Conservation (phyloP, 768 basidiomycete genomes). For the Gyrodon lividus region DNA sequence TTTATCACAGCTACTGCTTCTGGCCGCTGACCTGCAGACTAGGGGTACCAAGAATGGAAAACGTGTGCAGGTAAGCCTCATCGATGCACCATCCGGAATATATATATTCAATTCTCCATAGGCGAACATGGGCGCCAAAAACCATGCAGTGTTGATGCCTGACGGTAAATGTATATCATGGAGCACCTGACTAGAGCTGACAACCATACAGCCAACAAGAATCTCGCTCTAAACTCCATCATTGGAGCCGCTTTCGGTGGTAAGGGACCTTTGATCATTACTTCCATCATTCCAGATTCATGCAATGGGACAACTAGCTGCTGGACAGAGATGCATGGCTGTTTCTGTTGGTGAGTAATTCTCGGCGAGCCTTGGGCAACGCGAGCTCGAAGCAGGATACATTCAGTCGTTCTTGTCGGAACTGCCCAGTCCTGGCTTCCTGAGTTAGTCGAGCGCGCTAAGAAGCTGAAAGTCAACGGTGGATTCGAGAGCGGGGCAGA, state of each 20-base stretch:
- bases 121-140: constrained; percentile 94
- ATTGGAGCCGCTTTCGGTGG: constrained; percentile 93
- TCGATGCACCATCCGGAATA: neutral
- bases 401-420: constrained; percentile 77
- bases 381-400: neutral
- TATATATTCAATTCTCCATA: constrained; percentile 23
- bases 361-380: neutral
- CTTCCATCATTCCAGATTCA: constrained; percentile 8
- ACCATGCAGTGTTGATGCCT: constrained; percentile 90
- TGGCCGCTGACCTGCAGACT: constrained; percentile 9
- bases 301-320: constrained; percentile 51
- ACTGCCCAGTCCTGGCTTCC: constrained; percentile 78
- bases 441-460: constrained; percentile 79
- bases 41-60: constrained; percentile 87
- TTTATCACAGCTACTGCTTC: neutral
- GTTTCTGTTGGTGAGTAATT: constrained; percentile 73
- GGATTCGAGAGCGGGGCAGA: constrained; percentile 90
- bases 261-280: constrained; percentile 32
- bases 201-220: constrained; percentile 71
- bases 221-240: constrained; percentile 87
- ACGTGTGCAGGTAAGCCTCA: constrained; percentile 68
- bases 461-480: constrained; percentile 77
- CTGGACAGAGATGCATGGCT: constrained; percentile 98
- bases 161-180: constrained; percentile 58
- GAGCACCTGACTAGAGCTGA: neutral